These are phyloP conservation scores for Bipolaris sorokiniana DNA, from an alignment of 2,329 filamentous ascomycete genomes.

Conservation along the genomic window DNA sequence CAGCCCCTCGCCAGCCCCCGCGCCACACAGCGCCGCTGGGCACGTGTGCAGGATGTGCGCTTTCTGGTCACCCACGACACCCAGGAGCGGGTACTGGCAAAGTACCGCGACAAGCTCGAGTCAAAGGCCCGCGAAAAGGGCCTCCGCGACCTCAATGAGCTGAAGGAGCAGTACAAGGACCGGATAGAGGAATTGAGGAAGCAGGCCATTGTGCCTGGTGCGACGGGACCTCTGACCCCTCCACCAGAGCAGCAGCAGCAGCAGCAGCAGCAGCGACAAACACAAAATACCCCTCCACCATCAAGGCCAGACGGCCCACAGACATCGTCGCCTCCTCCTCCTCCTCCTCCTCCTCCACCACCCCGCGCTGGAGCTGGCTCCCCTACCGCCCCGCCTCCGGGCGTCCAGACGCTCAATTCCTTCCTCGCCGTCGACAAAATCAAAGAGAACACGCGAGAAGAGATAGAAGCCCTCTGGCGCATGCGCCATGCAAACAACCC, in stretches of 20 bases:
- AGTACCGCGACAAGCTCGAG: slow-evolving; percentile 85
- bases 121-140: slow-evolving; percentile 78
- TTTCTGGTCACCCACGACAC: slow-evolving; percentile 81
- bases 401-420: slow-evolving; percentile 68
- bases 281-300: slow-evolving; percentile 19
- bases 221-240: slow-evolving; percentile 52
- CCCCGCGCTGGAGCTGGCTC: slow-evolving; percentile 32
- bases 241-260: neutral
- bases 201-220: slow-evolving; percentile 64
- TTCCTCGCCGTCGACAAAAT: slow-evolving; percentile 83
- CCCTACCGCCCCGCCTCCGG: slow-evolving; percentile 47
- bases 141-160: slow-evolving; percentile 71
- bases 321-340: slow-evolving; percentile 33
- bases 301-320: slow-evolving; percentile 21
- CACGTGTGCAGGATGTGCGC: slow-evolving; percentile 88
- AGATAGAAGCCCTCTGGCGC: slow-evolving; percentile 89
- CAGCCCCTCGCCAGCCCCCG: slow-evolving; percentile 40
- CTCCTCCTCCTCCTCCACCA: slow-evolving; percentile 36
- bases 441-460: slow-evolving; percentile 72
- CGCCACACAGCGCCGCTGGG: slow-evolving; percentile 76
- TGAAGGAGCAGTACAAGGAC: slow-evolving; percentile 83
- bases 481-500: slow-evolving; percentile 78
- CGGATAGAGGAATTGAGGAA: slow-evolving; percentile 77
- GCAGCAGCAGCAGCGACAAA: slow-evolving; percentile 11
- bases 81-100: slow-evolving; percentile 73